Evolutionary conservation across 176 grass and related monocot genomes (phyloP), one percentile per base, ranked within the genome.

Genomic region (Musa schizocarpa): DNA sequence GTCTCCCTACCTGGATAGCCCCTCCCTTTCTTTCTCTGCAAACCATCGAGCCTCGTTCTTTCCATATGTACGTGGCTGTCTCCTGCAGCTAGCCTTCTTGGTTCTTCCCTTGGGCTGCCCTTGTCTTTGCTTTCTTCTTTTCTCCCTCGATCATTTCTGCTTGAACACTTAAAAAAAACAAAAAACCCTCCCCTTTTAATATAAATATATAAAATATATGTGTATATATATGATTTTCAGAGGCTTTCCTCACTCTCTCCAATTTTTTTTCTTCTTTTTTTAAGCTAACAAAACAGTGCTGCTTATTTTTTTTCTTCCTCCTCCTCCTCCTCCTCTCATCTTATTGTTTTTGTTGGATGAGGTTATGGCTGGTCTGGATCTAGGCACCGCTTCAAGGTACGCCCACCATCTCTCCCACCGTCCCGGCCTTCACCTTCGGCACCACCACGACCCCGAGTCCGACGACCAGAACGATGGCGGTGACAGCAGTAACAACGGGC

Each of bases 281-380:
- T 29, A 48, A 68, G 65, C 65, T 53, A 25, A 16, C 50, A 54
- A 52, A 23, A 53, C 19, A 61, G 57, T 73, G 17, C 74, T 76
- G 17, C 11, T 63, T 22, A 61, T 17, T 78, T 53, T 72, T 22
- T 53, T 50, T 79, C 74, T 19, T 79, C 74, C 79, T 85, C 68
- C 43, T 81, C 79, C 80, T n/a, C n/a, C n/a, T 81, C 79, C 80
- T 83, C 1, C 22, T 22, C 53, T 27, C 13, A 12, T 54, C 61
- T 48, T 50, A 59, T 59, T 62, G 54, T 52, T 77, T 87, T 81
- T 83, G 77, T 93, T 92, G 96, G 86, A 86, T 83, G 90, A 95
- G 86, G 23, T 71, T 76, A 99, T 99, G 96, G 96, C 88, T 22
- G 96, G 91, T 27, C 83, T 99, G 82, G 91, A 99, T 88, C 96